These are phyloP conservation scores for Gossypium longicalyx DNA, from an alignment of 345 rosid genomes.

Conservation along the genomic window DNA sequence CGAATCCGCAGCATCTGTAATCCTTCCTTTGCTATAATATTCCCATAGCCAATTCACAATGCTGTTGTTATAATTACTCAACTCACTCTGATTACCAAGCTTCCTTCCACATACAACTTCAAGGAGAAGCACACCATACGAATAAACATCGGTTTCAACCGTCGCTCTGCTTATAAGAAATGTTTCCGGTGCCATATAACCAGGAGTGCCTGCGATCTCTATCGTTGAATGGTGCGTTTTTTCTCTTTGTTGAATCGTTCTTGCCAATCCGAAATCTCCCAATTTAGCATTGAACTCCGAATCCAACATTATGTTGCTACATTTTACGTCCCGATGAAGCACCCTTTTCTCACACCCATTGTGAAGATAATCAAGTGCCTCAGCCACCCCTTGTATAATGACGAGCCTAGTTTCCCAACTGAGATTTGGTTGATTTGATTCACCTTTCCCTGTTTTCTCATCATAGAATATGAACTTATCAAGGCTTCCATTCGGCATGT, in stretches of 20 bases:
- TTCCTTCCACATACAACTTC: constrained; percentile 60
- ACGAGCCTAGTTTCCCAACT: constrained; percentile 49
- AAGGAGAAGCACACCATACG: constrained; percentile 61
- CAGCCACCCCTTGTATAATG: constrained; percentile 49
- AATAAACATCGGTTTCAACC: constrained; percentile 57
- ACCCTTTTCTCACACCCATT: constrained; percentile 60
- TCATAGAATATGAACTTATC: constrained; percentile 45
- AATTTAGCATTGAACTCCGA: constrained; percentile 51
- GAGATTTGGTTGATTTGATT: constrained; percentile 23
- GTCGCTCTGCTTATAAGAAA: constrained; percentile 61
- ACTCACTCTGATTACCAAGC: constrained; percentile 32
- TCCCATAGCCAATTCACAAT: constrained; percentile 78
- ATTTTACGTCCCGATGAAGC: constrained; percentile 67
- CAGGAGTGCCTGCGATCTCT: constrained; percentile 68
- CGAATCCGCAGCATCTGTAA: constrained; percentile 50
- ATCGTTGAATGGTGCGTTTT: constrained; percentile 68
- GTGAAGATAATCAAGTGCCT: constrained; percentile 69
- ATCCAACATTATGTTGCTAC: constrained; percentile 79
- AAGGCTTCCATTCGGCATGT: constrained; percentile 64
- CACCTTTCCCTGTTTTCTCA: constrained; percentile 16
- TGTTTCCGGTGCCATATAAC: constrained; percentile 87
- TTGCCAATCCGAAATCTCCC: constrained; percentile 79
- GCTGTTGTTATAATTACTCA: constrained; percentile 39
- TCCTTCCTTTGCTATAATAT: constrained; percentile 34
- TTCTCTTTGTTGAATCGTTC: constrained; percentile 50